A percentile compares a stretch with the other conserved stretches of the same genome.
Evolutionary conservation across 441 rosid species (phyloP).

Genomic region (Eugenia klotzschiana): DNA sequence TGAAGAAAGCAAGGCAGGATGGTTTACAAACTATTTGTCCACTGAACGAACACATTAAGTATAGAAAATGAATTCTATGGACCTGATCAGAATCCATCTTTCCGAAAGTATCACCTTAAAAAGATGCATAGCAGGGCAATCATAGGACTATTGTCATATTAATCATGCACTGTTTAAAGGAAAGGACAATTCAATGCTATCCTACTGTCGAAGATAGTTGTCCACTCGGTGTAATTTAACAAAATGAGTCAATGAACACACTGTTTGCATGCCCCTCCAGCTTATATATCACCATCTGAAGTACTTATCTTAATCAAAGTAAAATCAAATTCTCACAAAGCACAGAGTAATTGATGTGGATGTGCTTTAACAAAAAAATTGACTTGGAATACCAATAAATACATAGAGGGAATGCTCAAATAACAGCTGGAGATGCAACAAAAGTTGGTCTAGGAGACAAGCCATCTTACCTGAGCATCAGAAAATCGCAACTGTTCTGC

Average conservation of each 20-base stretch:
- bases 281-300: not conserved
- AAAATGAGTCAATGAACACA: not conserved
- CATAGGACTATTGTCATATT: not conserved
- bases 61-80: not conserved
- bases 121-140: not conserved
- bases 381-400: not conserved
- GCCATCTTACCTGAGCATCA: constrained; percentile 66
- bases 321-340: not conserved
- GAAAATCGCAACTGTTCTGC: constrained; percentile 75
- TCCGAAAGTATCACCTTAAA: not conserved
- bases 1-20: not conserved
- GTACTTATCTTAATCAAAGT: not conserved
- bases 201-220: not conserved
- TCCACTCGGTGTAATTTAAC: not conserved
- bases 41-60: not conserved
- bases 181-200: not conserved
- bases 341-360: not conserved
- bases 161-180: not conserved
- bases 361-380: not conserved
- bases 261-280: not conserved
- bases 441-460: not conserved
- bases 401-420: not conserved
- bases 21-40: not conserved
- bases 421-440: not conserved
- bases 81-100: not conserved